Percentiles rank a stretch among this genome's conserved stretches.
These are phyloP conservation scores for Spergularia azorica DNA, from an alignment of 179 eudicot species.

Conservation along the genomic window DNA sequence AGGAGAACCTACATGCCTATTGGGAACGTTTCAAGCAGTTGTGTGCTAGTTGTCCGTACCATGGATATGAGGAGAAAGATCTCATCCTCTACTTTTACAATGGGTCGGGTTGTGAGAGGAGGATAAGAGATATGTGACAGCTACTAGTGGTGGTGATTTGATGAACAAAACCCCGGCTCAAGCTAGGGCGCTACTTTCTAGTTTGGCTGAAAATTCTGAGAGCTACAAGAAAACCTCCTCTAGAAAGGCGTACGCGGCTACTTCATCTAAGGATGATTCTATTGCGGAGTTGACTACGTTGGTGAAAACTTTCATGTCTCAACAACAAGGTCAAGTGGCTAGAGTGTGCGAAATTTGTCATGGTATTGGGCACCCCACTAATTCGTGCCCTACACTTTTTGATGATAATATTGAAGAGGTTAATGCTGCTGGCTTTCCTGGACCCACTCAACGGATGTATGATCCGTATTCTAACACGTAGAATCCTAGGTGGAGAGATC, in stretches of 20 bases:
- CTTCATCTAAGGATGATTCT: too few relatives aligned
- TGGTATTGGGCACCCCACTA: neutral
- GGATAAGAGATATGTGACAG: neutral
- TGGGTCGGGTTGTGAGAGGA: neutral
- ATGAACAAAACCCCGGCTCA: too few relatives aligned
- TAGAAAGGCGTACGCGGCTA: too few relatives aligned
- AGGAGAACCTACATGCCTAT: neutral
- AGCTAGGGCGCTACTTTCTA: too few relatives aligned
- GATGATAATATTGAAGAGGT: neutral
- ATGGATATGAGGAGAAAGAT: neutral
- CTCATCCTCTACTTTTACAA: conserved; percentile 6
- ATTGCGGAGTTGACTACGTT: neutral
- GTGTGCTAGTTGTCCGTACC: conserved; percentile 9
- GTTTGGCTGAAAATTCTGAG: too few relatives aligned
- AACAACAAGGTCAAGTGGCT: neutral
- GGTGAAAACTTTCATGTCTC: neutral
- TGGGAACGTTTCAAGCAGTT: conserved; percentile 6
- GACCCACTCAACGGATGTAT: too few relatives aligned
- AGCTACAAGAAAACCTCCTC: too few relatives aligned
- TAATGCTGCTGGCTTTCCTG: neutral
- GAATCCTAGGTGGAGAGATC: too few relatives aligned
- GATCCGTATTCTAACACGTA: too few relatives aligned
- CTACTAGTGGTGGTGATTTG: too few relatives aligned
- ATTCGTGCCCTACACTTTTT: neutral
- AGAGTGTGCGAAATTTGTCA: neutral